phyloP scores from a whole-genome alignment of 2,329 filamentous ascomycete species.

The Penicillium sp. region DNA sequence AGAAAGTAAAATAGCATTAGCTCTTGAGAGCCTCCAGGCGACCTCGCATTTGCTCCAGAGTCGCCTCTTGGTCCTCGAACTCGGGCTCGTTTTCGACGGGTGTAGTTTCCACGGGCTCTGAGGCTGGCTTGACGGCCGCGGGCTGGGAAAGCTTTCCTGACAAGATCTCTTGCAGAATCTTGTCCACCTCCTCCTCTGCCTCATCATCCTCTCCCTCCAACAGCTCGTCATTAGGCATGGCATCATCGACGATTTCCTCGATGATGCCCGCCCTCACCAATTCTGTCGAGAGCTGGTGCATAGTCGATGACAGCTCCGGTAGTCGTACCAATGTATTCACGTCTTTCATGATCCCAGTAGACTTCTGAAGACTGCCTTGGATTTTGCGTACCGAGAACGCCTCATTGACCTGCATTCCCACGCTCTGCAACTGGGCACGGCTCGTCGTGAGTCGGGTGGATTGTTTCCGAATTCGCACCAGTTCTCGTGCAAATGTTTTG shows the following conservation, averaged over 20 bases:
- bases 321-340: constrained; percentile 80
- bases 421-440: constrained; percentile 85
- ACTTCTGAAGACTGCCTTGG: constrained; percentile 80
- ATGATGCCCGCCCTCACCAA: constrained; percentile 93
- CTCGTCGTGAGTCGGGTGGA: constrained; percentile 70
- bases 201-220: constrained; percentile 69
- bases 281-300: constrained; percentile 81
- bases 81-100: constrained; percentile 55
- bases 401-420: constrained; percentile 97
- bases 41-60: constrained; percentile 91
- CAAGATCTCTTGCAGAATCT: constrained; percentile 84
- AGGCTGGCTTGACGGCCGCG: constrained; percentile 54
- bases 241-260: constrained; percentile 93
- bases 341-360: constrained; percentile 93
- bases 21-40: constrained; percentile 87
- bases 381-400: constrained; percentile 95
- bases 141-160: constrained; percentile 69
- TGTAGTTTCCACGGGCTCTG: constrained; percentile 48
- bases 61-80: constrained; percentile 81
- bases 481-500: constrained; percentile 81
- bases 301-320: constrained; percentile 81
- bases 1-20: constrained; percentile 42
- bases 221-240: constrained; percentile 67
- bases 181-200: constrained; percentile 82
- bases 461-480: constrained; percentile 76